Conservation (phyloP, 2,329 filamentous ascomycete genomes). For the Hymenotorrendiella dingleyae region DNA sequence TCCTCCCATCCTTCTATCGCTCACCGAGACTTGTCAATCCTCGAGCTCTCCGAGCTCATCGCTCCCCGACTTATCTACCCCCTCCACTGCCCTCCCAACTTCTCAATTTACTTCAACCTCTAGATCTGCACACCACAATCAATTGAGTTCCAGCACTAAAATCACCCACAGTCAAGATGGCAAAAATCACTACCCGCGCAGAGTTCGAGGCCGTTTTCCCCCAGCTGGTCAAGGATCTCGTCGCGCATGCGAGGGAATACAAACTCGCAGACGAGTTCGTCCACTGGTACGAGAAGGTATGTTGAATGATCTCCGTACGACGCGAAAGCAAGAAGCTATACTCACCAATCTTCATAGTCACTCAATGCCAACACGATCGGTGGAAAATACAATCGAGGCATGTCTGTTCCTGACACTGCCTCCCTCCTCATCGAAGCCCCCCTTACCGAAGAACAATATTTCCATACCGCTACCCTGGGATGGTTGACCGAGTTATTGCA, state of each 20-base stretch:
- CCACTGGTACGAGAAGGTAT: conserved; percentile 67
- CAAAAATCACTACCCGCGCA: conserved; percentile 68
- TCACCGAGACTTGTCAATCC: no score
- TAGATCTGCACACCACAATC: no score
- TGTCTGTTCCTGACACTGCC: conserved; percentile 91
- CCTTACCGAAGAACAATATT: conserved; percentile 78
- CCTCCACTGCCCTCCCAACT: conserved; percentile 2
- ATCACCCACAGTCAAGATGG: conserved; percentile 46
- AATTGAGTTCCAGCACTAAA: no score
- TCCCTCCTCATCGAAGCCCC: conserved; percentile 68
- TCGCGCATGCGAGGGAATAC: conserved; percentile 73
- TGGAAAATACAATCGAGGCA: conserved; percentile 97
- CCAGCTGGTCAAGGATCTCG: conserved; percentile 74
- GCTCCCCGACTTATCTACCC: not conserved
- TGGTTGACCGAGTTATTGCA: conserved; percentile 98
- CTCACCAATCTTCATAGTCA: conserved; percentile 45
- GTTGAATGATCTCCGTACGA: not conserved
- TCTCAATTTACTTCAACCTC: no score
- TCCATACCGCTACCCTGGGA: conserved; percentile 78
- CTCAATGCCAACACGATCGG: conserved; percentile 83
- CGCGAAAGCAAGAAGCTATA: conserved; percentile 1
- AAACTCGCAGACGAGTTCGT: conserved; percentile 75
- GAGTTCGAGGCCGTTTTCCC: conserved; percentile 91
- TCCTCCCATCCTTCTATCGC: no score
- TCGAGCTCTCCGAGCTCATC: not conserved